A percentile compares a stretch with the other conserved stretches of the same genome.
phyloP scores from a whole-genome alignment of 208 protist genomes.

The Trypanosoma lewisi region DNA sequence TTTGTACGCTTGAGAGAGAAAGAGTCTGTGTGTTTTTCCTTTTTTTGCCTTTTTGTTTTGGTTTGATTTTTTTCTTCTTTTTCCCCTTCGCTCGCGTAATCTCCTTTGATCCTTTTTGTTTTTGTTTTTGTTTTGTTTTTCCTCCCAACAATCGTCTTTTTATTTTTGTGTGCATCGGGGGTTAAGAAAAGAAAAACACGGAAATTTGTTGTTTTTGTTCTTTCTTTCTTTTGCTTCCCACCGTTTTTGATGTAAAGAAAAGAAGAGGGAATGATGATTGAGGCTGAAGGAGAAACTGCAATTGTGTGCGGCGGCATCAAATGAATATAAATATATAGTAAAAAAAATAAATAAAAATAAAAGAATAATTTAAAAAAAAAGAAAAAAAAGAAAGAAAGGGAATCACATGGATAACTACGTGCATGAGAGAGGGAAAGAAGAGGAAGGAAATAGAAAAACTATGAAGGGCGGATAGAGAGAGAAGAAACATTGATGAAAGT shows the following conservation, averaged over 20 bases:
- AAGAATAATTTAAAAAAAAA: too few relatives aligned
- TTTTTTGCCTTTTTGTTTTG: slow-evolving; percentile 7
- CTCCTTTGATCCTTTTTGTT: neutral
- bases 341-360: too few relatives aligned
- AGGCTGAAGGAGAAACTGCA: too few relatives aligned
- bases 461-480: neutral
- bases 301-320: too few relatives aligned
- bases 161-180: neutral
- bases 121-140: neutral
- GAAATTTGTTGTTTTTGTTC: neutral
- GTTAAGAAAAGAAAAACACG: neutral
- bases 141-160: neutral
- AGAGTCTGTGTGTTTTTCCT: neutral
- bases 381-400: neutral
- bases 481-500: neutral
- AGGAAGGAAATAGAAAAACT: neutral
- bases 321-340: too few relatives aligned
- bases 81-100: neutral
- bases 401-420: neutral
- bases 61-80: neutral
- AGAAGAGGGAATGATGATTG: too few relatives aligned
- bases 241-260: too few relatives aligned
- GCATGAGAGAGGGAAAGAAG: neutral
- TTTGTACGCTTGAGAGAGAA: neutral
- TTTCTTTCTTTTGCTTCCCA: too few relatives aligned